phyloP scores from a whole-genome alignment of 495 filamentous ascomycete genomes.

The Hypoxylon subgilvum region DNA sequence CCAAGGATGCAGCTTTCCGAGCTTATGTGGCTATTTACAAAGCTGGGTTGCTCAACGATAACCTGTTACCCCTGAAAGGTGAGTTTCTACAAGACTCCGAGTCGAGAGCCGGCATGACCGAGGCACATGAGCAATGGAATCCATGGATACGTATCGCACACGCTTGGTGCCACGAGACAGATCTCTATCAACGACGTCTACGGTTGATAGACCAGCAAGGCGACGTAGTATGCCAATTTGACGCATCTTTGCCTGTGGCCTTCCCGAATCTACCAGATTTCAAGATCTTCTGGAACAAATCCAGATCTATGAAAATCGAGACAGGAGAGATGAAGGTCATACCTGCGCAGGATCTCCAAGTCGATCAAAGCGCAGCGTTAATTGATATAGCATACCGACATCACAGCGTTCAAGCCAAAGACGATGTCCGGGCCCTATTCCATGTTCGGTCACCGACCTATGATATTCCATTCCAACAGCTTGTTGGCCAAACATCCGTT shows the following conservation, averaged over 20 bases:
- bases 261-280: conserved; percentile 53
- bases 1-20: conserved; percentile 82
- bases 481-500: conserved; percentile 27
- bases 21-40: conserved; percentile 75
- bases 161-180: conserved; percentile 50
- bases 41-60: conserved; percentile 75
- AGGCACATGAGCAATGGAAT: conserved; percentile 63
- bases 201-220: conserved; percentile 43
- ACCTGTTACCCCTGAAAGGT: conserved; percentile 69
- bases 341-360: conserved; percentile 28
- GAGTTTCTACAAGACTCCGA: conserved; percentile 50
- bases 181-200: conserved; percentile 41
- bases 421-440: conserved; percentile 52
- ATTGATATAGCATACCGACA: conserved; percentile 58
- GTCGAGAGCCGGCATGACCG: conserved; percentile 53
- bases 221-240: conserved; percentile 46
- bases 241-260: conserved; percentile 53
- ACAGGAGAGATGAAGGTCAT: conserved; percentile 38
- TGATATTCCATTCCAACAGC: conserved; percentile 25
- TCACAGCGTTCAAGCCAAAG: conserved; percentile 35
- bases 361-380: conserved; percentile 53
- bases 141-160: conserved; percentile 70
- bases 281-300: conserved; percentile 56
- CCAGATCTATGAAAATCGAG: conserved; percentile 49
- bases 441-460: conserved; percentile 39